Conservation (phyloP, 805 yeast species). For the Yamadazyma nakazawae region DNA sequence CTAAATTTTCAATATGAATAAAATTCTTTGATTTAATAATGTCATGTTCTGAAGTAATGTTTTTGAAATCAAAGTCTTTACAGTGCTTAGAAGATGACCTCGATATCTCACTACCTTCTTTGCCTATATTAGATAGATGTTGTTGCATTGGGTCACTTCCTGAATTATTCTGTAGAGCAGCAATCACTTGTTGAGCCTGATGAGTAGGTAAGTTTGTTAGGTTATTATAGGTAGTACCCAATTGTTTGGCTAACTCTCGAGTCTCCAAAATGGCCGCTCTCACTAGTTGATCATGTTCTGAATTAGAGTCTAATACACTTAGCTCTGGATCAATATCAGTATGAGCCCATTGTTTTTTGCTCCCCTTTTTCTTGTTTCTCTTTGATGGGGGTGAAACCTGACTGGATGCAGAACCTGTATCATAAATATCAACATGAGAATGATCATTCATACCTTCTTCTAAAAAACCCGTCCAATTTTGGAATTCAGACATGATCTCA, state of each 20-base stretch:
- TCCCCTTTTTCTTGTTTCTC: constrained; percentile 12
- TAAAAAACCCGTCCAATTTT: constrained; percentile 53
- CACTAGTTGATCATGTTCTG: constrained; percentile 62
- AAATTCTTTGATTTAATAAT: constrained; percentile 17
- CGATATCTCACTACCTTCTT: constrained; percentile 1
- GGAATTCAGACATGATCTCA: constrained; percentile 49
- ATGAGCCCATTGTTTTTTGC: constrained; percentile 9
- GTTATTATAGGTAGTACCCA: constrained; percentile 14
- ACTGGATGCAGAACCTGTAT: neutral
- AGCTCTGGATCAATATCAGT: constrained; percentile 38
- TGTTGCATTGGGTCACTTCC: constrained; percentile 3
- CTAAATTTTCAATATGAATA: constrained; percentile 26
- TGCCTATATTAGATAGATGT: constrained; percentile 6
- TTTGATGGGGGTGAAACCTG: neutral
- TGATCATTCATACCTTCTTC: constrained; percentile 33
- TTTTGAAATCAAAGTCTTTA: constrained; percentile 1
- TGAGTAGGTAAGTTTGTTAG: constrained; percentile 13
- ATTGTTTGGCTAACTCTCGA: constrained; percentile 50
- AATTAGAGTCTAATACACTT: constrained; percentile 30
- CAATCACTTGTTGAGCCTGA: constrained; percentile 29
- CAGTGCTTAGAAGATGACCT: neutral
- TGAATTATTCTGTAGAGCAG: constrained; percentile 20
- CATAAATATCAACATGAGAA: constrained; percentile 7
- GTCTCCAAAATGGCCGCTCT: constrained; percentile 72
- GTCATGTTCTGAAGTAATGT: neutral